Evolutionary conservation across 1,284 basidiomycete genomes (phyloP), one percentile per base, ranked within the genome.

Genomic region (Ceratobasidium theobromae): DNA sequence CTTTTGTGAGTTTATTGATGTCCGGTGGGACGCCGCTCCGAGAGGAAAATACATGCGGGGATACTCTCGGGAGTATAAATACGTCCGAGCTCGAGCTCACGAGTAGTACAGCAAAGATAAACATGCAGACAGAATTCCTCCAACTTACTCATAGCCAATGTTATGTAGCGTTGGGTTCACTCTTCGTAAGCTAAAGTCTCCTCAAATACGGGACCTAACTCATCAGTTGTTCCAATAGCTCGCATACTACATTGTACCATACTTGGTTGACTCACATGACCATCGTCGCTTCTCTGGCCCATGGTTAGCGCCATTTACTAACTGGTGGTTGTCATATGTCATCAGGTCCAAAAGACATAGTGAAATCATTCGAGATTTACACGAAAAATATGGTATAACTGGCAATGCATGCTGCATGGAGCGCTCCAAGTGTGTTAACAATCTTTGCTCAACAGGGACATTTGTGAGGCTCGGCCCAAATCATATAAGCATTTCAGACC

Each of bases 381-480:
- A 96, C 76, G 71, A 82, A 74, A 86, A 86, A 78, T 83, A 92
- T 70, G 93, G 43, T 45, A n/a, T 16, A 16, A 8, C 35, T 16
- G 8, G 9, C 16, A n/a, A 21, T 21, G 12, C 6, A 45, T 45
- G 18, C 18, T 21, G 18, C 43, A 9, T 45, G 18, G 9, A 45
- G 9, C 9, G 9, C 18, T 45, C 9, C 9, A 11, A 21, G 5
- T 45, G 18, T 11, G 18, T n/a, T 11, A 5, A 9, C 43, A 45
- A n/a, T n/a, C n/a, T n/a, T n/a, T n/a, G n/a, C n/a, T n/a, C 43
- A 21, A 21, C 43, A 45, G 43, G 91, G 41, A 83, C 83, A 1
- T 81, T 93, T 60, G 88, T 94, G 16, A 88, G 93, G 69, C 79
- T 95, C 67, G 90, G 90, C 0, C 93, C 93, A 0, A 93, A 94